Conservation (phyloP, 495 filamentous ascomycete species). For the Penicillium nucicola region DNA sequence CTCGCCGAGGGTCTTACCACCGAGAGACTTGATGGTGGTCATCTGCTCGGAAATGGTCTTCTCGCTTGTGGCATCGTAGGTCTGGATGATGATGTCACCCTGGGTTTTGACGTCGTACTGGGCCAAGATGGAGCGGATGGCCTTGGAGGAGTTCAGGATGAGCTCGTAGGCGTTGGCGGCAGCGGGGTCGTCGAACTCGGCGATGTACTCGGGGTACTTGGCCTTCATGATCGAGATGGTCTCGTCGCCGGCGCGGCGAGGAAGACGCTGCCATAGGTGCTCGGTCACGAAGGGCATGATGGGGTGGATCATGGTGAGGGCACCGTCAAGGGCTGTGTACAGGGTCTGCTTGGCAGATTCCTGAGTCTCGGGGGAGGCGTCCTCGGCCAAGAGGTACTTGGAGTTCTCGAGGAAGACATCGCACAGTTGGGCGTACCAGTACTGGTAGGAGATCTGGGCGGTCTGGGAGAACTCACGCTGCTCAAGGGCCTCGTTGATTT, state of each 20-base stretch:
- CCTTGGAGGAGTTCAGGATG: slow-evolving; percentile 55
- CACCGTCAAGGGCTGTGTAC: slow-evolving; percentile 68
- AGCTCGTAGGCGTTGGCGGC: slow-evolving; percentile 66
- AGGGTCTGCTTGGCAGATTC: slow-evolving; percentile 60
- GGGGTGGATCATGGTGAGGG: slow-evolving; percentile 65
- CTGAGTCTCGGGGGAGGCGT: slow-evolving; percentile 52
- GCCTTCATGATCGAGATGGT: slow-evolving; percentile 68
- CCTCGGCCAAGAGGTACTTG: slow-evolving; percentile 66
- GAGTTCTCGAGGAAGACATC: slow-evolving; percentile 76
- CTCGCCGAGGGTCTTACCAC: slow-evolving; percentile 57
- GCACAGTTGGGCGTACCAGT: slow-evolving; percentile 65
- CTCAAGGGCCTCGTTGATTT: slow-evolving; percentile 67
- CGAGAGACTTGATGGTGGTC: slow-evolving; percentile 60
- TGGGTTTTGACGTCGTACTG: slow-evolving; percentile 60
- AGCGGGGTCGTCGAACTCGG: slow-evolving; percentile 53
- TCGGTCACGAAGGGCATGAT: slow-evolving; percentile 81
- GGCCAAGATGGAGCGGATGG: slow-evolving; percentile 54
- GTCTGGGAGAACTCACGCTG: slow-evolving; percentile 67
- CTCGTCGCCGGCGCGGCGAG: slow-evolving; percentile 57
- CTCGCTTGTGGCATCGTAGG: slow-evolving; percentile 52
- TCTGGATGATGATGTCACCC: slow-evolving; percentile 56
- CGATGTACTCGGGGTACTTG: slow-evolving; percentile 55
- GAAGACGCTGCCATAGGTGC: slow-evolving; percentile 77
- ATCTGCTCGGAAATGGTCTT: slow-evolving; percentile 56
- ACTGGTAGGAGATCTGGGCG: slow-evolving; percentile 63